Evolutionary conservation across 345 rosid species (phyloP).

Genomic region (Geranium rotundifolium): DNA sequence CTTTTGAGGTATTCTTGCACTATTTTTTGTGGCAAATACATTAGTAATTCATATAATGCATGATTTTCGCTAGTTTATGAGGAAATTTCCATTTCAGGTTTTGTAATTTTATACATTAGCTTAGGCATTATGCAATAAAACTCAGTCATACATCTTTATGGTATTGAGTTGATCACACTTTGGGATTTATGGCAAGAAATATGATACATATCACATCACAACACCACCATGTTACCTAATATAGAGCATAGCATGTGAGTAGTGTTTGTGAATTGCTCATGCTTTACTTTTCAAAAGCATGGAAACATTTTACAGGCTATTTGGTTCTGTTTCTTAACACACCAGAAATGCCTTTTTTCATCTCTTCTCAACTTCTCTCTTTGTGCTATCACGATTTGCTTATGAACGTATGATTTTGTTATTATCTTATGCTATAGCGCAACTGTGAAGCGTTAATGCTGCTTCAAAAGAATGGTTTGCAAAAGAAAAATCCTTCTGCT

Average conservation of each 20-base stretch:
- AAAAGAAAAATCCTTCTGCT: constrained; percentile 65
- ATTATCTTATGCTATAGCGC: constrained; percentile 42
- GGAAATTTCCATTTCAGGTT: neutral
- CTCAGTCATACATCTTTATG: neutral
- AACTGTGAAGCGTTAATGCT: constrained; percentile 96
- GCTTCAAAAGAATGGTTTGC: constrained; percentile 85
- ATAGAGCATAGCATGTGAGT: too few relatives aligned
- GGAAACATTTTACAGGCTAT: neutral
- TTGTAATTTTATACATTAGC: neutral
- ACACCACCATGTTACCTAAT: neutral
- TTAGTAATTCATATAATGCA: neutral
- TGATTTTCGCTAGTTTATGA: neutral
- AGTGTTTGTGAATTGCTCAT: neutral
- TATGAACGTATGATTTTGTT: constrained; percentile 10
- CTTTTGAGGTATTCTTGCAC: constrained; percentile 63
- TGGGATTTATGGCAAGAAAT: neutral
- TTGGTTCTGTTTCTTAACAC: too few relatives aligned
- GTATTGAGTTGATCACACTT: neutral
- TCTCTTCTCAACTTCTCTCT: neutral
- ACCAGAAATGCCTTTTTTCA: neutral
- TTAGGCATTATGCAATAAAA: neutral
- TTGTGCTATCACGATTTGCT: constrained; percentile 3
- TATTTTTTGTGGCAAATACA: neutral
- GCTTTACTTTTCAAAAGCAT: neutral
- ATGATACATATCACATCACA: neutral